Base-by-base conservation (phyloP, 1,139 yeast genomes). In the Debaryomycetaceae sp. region DNA sequence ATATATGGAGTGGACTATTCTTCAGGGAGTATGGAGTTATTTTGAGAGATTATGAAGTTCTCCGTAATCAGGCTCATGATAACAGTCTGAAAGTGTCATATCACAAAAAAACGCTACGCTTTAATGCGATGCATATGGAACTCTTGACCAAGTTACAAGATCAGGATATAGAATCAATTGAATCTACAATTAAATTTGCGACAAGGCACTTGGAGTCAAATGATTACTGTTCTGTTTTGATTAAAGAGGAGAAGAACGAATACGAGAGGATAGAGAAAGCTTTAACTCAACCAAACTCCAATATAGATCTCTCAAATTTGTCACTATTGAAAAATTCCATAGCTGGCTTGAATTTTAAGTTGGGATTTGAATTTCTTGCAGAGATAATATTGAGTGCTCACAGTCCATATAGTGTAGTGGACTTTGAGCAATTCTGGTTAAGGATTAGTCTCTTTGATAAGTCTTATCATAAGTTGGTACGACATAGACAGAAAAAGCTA, bases 391-490 rank as follows among this genome's bases (percentile, higher is more conserved):
- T 29, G 17, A 37, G 40, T 13, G 27, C 36, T 23, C 29, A 34
- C 17, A 17, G 8, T 13, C n/a, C 6, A 20, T 6, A 22, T 39
- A 11, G n/a, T 31, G 11, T 34, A 23, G 36, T 20, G 13, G 6
- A 11, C 52, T 17, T 51, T 35, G 72, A 68, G 43, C 36, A 45
- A 24, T 53, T 66, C 38, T 65, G 66, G 64, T 60, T 63, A 42
- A 52, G 54, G 34, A 39, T 63, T 13, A 53, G 62, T 44, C 47
- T 54, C 6, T 55, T 66, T 38, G 69, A 65, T 43, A 53, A 52
- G n/a, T 45, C 49, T 5, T 58, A 55, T 41, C 58, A 58, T 34
- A 39, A 45, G 6, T 45, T 59, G 34, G 47, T 57, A 1, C 24
- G 37, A 3, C n/a, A 34, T 5, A 45, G 69, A 41, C 34, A 33